Evolutionary conservation across 2,329 filamentous ascomycete species (phyloP).

Genomic region (Phyllosticta citriasiana): DNA sequence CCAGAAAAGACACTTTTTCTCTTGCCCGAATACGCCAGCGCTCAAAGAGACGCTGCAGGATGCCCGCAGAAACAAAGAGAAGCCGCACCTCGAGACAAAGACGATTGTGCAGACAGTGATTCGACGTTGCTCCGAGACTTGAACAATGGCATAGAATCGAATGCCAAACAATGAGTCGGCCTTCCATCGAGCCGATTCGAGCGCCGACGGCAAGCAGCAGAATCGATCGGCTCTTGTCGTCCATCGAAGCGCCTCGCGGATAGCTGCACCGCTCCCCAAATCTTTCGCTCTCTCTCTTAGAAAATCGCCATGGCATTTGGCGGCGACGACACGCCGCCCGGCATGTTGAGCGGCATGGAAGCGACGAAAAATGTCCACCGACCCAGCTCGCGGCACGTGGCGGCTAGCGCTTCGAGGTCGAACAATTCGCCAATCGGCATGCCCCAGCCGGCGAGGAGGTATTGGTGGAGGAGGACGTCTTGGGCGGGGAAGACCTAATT

Average conservation of each 20-base stretch:
- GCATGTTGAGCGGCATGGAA: conserved; percentile 47
- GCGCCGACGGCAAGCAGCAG: not conserved
- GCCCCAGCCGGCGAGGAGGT: conserved; percentile 41
- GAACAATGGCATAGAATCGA: not conserved
- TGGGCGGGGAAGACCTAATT: conserved; percentile 3
- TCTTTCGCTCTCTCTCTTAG: conserved; percentile 12
- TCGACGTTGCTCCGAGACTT: not conserved
- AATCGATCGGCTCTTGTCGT: not conserved
- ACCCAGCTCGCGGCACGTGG: conserved; percentile 42
- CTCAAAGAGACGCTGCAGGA: not conserved
- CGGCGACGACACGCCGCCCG: conserved; percentile 29
- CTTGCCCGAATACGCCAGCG: not conserved
- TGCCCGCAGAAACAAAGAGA: not conserved
- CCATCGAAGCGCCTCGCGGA: not conserved
- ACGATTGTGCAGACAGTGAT: not conserved
- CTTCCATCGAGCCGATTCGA: not conserved
- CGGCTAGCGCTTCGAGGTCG: conserved; percentile 41
- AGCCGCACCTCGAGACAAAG: not conserved
- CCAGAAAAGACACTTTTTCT: not conserved
- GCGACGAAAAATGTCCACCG: conserved; percentile 52
- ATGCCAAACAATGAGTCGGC: not conserved
- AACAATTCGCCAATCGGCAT: conserved; percentile 34
- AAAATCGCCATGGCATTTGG: conserved; percentile 30
- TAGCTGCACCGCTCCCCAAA: not conserved
- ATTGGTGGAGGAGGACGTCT: conserved; percentile 24